phyloP scores from a whole-genome alignment of 345 rosid species.

The Aquilaria sinensis region DNA sequence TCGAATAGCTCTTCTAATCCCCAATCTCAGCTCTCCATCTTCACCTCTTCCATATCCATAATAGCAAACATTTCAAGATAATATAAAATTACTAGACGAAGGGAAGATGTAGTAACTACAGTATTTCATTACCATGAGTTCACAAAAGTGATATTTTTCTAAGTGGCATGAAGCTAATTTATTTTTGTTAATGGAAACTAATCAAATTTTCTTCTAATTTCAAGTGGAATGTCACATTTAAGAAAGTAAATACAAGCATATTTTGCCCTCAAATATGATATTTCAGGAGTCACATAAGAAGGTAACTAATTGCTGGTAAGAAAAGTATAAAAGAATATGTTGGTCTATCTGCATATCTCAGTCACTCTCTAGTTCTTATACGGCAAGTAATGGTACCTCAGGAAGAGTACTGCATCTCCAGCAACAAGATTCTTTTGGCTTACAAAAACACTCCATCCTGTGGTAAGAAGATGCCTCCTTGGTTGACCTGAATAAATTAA shows the following conservation, averaged over 20 bases:
- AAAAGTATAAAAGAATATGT: no score
- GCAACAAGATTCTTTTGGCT: constrained; percentile 86
- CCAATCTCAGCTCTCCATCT: constrained; percentile 77
- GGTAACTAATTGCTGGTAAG: no score
- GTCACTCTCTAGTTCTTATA: no score
- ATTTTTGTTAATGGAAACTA: no score
- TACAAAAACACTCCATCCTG: constrained; percentile 96
- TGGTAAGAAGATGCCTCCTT: constrained; percentile 93
- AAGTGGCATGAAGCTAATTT: not conserved
- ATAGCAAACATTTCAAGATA: not conserved
- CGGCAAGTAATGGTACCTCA: constrained; percentile 40
- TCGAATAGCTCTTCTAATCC: constrained; percentile 68
- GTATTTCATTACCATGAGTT: not conserved
- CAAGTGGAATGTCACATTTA: no score
- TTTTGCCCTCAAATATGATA: no score
- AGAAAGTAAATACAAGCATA: no score
- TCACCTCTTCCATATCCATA: constrained; percentile 42
- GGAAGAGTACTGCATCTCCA: constrained; percentile 90
- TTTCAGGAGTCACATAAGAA: no score
- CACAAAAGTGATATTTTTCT: not conserved
- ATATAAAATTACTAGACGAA: constrained; percentile 1
- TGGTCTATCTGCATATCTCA: no score
- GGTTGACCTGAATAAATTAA: constrained; percentile 72
- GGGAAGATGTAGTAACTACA: not conserved
- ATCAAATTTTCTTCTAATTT: no score